phyloP scores from a whole-genome alignment of 164 flowering plant species.

The Magnolia kwangsiensis region DNA sequence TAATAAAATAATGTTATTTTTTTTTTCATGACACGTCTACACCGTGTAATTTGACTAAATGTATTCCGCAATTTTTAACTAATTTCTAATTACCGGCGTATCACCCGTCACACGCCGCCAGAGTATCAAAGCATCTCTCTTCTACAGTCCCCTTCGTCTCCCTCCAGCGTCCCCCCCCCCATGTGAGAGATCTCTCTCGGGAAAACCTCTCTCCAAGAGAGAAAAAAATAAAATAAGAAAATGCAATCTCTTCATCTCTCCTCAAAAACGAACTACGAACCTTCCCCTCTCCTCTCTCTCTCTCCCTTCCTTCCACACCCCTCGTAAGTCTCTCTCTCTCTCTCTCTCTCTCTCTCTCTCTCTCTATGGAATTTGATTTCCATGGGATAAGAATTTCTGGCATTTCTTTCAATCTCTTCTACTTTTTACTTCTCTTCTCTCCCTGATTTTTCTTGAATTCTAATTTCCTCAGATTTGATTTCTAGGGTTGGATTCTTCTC shows the following conservation, averaged over 20 bases:
- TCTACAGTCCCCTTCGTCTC: neutral
- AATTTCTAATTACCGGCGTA: no score
- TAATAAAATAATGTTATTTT: no score
- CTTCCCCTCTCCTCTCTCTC: constrained; percentile 8
- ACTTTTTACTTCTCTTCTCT: neutral
- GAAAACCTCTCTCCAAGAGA: neutral
- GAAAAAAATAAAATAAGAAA: neutral
- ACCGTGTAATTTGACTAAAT: no score
- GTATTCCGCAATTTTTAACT: no score
- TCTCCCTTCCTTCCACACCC: neutral
- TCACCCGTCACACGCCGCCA: no score
- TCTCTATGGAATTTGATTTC: neutral
- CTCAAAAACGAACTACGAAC: constrained; percentile 6
- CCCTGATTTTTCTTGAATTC: neutral
- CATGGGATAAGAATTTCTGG: no score
- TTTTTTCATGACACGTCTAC: no score
- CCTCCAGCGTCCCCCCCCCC: neutral
- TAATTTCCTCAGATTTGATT: neutral
- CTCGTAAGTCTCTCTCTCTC: constrained; percentile 15
- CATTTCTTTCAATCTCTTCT: neutral
- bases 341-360: constrained; percentile 4
- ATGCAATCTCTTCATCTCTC: neutral
- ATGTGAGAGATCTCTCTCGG: neutral
- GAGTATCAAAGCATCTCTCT: no score
- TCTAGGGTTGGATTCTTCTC: neutral